Base-by-base conservation (phyloP, 2,329 filamentous ascomycete genomes). In the Juglanconis sp. region DNA sequence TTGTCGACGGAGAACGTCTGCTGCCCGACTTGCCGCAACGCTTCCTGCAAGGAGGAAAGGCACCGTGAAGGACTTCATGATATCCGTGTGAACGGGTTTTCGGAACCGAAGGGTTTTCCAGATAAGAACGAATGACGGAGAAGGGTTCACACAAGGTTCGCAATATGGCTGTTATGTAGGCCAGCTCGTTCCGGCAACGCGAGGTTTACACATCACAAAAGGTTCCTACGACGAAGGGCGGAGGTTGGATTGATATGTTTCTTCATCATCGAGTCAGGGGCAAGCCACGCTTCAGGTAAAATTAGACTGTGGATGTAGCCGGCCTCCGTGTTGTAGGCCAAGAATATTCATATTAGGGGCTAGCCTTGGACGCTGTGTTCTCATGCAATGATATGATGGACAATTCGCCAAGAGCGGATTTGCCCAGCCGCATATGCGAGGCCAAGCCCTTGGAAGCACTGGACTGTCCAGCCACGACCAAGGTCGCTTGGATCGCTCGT, bases 271-370 rank as follows among this genome's bases (percentile, higher is more conserved):
- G 48, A 57, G 31, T 53, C 56, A 17, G 56, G 46, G 56, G 36
- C 50, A 24, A 40, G 49, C 38, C 56, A 32, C 56, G 48, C 54
- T 34, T 38, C 58, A 44, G 24, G 47, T 58, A 53, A 58, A 58
- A 58, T 58, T 58, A 58, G 58, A 52, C 55, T 36, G 40, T 11
- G 11, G 32, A 32, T 49, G 8, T 8, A 32, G 47, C 47, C 31
- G 47, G 57, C 57, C 50, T 46, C 50, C 57, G 42, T 46, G 38
- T 46, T 54, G 55, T 2, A n/a, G 17, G 59, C 59, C 59, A 61
- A 57, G 59, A 44, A 34, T 13, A 5, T 34, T 31, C n/a, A 46
- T 30, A 3, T 54, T 36, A n/a, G 30, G 40, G 31, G 40, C 32
- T 11, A 30, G 24, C 17, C n/a, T 17, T 17, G 17, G 44, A 11